Percentiles rank a stretch among this genome's conserved stretches.
These are phyloP conservation scores for Balansia obtecta DNA, from an alignment of 2,329 filamentous ascomycete genomes.

Conservation along the genomic window DNA sequence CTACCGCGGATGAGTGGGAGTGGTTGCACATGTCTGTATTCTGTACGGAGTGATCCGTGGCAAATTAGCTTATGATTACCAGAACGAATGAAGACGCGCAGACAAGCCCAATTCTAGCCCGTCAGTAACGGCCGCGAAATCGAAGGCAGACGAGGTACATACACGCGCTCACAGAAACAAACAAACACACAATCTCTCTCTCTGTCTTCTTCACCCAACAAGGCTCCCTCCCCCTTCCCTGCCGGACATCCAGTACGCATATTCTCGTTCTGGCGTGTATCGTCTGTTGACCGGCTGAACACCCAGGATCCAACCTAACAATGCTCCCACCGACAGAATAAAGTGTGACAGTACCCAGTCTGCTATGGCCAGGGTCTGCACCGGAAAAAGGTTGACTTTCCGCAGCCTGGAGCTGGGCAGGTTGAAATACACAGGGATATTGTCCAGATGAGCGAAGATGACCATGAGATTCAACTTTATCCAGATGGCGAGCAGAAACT, in stretches of 20 bases:
- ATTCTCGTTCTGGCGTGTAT: conserved; percentile 6
- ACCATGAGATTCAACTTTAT: conserved; percentile 17
- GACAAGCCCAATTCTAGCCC: neutral
- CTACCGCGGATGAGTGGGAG: neutral
- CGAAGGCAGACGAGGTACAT: too few relatives aligned
- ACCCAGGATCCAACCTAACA: conserved; percentile 6
- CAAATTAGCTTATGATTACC: neutral
- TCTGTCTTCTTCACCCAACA: too few relatives aligned
- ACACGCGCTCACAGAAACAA: too few relatives aligned
- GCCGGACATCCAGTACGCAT: conserved; percentile 1
- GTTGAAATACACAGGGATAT: conserved; percentile 17
- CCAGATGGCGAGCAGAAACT: conserved; percentile 14
- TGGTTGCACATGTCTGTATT: neutral
- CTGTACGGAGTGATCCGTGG: too few relatives aligned
- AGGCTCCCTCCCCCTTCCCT: neutral
- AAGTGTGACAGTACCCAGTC: conserved; percentile 8
- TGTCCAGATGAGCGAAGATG: conserved; percentile 17
- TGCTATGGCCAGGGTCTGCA: neutral
- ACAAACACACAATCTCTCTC: too few relatives aligned
- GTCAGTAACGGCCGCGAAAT: too few relatives aligned
- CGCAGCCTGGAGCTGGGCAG: neutral
- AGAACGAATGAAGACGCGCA: neutral
- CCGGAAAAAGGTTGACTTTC: neutral
- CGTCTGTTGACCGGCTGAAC: conserved; percentile 5
- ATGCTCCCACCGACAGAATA: conserved; percentile 5